phyloP scores from a whole-genome alignment of 768 basidiomycete species.

The Cystobasidium onofrii region DNA sequence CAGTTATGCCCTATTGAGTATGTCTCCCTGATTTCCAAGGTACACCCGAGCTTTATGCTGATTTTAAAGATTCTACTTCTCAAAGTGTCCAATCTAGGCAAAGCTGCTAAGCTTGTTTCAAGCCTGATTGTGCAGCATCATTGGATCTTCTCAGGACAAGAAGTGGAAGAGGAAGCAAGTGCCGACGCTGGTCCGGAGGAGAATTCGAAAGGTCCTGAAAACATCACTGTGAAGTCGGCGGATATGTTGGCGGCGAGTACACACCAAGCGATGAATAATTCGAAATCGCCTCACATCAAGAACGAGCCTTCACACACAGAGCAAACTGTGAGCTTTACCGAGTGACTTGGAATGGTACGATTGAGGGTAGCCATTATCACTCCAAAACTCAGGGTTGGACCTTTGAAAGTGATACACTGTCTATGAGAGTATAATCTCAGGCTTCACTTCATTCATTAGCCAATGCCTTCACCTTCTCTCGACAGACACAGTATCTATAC shows the following conservation, averaged over 20 bases:
- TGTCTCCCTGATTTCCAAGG: no score
- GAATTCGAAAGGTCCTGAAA: neutral
- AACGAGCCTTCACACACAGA: no score
- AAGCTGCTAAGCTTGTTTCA: constrained; percentile 10
- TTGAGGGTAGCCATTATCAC: no score
- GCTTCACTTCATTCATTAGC: no score
- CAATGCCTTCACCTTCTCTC: no score
- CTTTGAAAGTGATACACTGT: no score
- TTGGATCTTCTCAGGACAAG: constrained; percentile 21
- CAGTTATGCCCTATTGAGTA: constrained; percentile 7
- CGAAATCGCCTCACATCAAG: neutral
- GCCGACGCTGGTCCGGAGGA: neutral
- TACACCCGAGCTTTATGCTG: no score
- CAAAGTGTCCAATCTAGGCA: constrained; percentile 15
- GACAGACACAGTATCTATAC: no score
- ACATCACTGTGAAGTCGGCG: neutral
- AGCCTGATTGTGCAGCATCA: constrained; percentile 1
- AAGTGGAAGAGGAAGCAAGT: neutral
- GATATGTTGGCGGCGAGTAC: neutral
- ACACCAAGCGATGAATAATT: neutral
- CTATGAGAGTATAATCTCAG: no score
- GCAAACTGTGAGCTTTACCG: no score
- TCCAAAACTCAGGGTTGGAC: no score
- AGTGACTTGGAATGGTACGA: no score
- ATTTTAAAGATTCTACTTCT: neutral